phyloP scores from a whole-genome alignment of 805 yeast genomes.

The Torulaspora quercuum region DNA sequence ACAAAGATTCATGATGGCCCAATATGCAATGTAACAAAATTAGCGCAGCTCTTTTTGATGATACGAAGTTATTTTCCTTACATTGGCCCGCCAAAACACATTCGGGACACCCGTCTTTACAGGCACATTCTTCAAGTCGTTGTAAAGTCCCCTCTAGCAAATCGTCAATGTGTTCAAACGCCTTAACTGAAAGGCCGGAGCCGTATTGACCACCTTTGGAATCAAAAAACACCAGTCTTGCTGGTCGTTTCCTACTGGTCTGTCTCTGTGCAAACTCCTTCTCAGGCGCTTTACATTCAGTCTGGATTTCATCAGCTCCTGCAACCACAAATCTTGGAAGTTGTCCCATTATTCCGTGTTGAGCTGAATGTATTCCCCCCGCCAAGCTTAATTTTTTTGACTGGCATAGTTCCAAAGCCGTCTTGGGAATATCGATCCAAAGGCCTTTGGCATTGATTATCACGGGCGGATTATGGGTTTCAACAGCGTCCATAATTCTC shows the following conservation, averaged over 20 bases:
- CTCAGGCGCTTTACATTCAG: slow-evolving; percentile 97
- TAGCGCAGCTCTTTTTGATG: slow-evolving; percentile 82
- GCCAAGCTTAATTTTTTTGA: slow-evolving; percentile 64
- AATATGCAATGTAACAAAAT: slow-evolving; percentile 61
- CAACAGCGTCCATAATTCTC: slow-evolving; percentile 88
- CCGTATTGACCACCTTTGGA: slow-evolving; percentile 78
- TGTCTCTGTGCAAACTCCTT: slow-evolving; percentile 84
- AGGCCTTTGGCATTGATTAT: slow-evolving; percentile 68
- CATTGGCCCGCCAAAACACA: slow-evolving; percentile 86
- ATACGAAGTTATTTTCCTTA: slow-evolving; percentile 72
- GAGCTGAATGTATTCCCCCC: slow-evolving; percentile 95
- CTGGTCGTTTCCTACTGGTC: slow-evolving; percentile 74
- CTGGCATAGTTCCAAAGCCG: slow-evolving; percentile 56
- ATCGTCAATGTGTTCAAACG: slow-evolving; percentile 72
- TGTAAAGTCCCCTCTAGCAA: slow-evolving; percentile 58
- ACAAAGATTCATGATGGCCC: slow-evolving; percentile 44
- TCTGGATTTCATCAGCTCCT: slow-evolving; percentile 72
- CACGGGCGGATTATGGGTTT: slow-evolving; percentile 85
- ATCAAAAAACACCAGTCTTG: slow-evolving; percentile 80
- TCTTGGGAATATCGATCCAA: slow-evolving; percentile 82
- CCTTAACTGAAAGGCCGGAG: slow-evolving; percentile 73
- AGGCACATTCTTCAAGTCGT: slow-evolving; percentile 60
- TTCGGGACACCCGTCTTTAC: slow-evolving; percentile 67
- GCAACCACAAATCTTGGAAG: slow-evolving; percentile 70
- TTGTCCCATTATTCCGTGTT: slow-evolving; percentile 80